Percentiles rank a stretch among this genome's conserved stretches.
Evolutionary conservation across 108 stramenopile genomes (phyloP).

Genomic region (Mediolabrus comicus): DNA sequence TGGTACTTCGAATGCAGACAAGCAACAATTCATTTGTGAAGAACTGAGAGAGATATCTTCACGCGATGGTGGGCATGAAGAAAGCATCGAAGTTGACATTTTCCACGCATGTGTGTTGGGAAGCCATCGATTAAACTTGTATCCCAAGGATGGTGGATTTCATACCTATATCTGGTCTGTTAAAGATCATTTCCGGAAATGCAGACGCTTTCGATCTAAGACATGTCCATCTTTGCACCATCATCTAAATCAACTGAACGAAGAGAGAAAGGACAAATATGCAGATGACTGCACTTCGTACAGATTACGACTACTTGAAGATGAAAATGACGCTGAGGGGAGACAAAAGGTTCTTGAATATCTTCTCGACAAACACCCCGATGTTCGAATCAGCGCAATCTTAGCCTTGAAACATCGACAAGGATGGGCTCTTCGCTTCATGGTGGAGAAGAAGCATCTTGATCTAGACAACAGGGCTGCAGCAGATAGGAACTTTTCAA

Average conservation of each 20-base stretch:
- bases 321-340: background rate
- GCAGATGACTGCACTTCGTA: background rate
- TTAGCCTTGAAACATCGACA: background rate
- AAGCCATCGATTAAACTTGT: background rate
- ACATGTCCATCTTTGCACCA: background rate
- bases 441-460: background rate
- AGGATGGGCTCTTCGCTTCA: constrained; percentile 4
- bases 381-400: background rate
- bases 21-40: background rate
- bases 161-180: background rate
- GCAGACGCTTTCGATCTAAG: too few relatives aligned
- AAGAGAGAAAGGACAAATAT: background rate
- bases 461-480: background rate
- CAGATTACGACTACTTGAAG: background rate
- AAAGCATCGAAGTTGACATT: background rate
- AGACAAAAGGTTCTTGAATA: background rate
- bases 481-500: background rate
- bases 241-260: background rate
- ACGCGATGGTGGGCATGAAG: too few relatives aligned
- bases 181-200: background rate
- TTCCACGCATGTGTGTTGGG: background rate
- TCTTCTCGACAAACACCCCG: background rate
- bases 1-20: background rate
- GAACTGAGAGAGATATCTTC: background rate
- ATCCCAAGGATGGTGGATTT: background rate